A percentile compares a stretch with the other conserved stretches of the same genome.
Evolutionary conservation across 305 asterid genomes (phyloP).

Genomic region (Petunia hybrid): DNA sequence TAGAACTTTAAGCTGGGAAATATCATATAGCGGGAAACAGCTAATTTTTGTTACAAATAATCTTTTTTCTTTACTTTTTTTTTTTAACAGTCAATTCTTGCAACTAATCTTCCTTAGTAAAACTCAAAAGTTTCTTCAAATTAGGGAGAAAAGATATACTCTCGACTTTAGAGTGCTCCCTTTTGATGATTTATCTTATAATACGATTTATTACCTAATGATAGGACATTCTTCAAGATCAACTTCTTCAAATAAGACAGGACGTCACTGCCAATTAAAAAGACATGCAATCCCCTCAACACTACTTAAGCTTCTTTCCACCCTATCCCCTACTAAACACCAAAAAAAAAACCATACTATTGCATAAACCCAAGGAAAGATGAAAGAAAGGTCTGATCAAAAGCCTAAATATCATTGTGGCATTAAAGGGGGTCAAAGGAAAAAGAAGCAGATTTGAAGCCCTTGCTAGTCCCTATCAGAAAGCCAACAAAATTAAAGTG

Average conservation of each 20-base stretch:
- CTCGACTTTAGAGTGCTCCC: conserved; percentile 13
- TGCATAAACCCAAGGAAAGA: background rate
- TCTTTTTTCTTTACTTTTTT: background rate
- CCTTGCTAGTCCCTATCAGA: conserved; percentile 6
- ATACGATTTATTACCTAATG: background rate
- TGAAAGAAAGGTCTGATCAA: background rate
- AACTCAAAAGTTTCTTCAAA: background rate
- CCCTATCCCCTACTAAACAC: no score
- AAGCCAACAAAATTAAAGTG: background rate
- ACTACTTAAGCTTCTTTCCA: background rate
- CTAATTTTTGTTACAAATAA: background rate
- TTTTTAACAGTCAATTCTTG: background rate
- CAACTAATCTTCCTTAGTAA: background rate
- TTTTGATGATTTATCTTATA: conserved; percentile 13
- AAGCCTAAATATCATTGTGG: conserved; percentile 7
- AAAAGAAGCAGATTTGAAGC: background rate
- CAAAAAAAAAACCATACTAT: no score
- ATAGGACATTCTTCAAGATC: conserved; percentile 19
- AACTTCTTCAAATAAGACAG: conserved; percentile 19
- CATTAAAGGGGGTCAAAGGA: background rate
- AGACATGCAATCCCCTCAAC: background rate
- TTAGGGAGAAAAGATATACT: background rate
- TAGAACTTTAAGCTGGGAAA: background rate
- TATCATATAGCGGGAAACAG: background rate
- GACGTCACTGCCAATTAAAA: background rate